A percentile compares a stretch with the other conserved stretches of the same genome.
phyloP scores from a whole-genome alignment of 345 rosid genomes.

The Limnanthes douglasii region DNA sequence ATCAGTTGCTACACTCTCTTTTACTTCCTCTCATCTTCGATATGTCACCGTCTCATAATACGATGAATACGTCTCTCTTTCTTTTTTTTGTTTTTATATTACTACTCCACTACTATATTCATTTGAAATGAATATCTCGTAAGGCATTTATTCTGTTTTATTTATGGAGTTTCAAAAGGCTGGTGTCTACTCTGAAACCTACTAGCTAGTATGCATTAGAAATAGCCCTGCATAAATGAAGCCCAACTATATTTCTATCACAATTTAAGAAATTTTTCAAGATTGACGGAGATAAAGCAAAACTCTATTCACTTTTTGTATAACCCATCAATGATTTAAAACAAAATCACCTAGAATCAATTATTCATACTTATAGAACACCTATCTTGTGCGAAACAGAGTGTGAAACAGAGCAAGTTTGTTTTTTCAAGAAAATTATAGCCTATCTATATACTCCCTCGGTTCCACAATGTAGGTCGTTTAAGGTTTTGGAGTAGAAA shows the following conservation, averaged over 20 bases:
- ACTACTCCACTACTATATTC: too few relatives aligned
- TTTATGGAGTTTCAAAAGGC: conserved; percentile 2
- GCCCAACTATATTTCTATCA: conserved; percentile 9
- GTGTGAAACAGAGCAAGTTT: conserved; percentile 19
- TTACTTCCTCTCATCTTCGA: too few relatives aligned
- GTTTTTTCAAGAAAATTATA: conserved; percentile 2
- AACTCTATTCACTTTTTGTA: conserved; percentile 4
- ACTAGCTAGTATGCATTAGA: too few relatives aligned
- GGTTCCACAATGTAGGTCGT: too few relatives aligned
- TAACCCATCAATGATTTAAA: conserved; percentile 6
- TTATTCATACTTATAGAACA: conserved; percentile 14
- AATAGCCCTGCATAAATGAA: conserved; percentile 5
- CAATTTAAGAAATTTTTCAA: conserved; percentile 6
- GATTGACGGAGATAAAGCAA: conserved; percentile 5
- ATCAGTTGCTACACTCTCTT: too few relatives aligned
- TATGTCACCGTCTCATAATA: too few relatives aligned
- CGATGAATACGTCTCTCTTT: too few relatives aligned
- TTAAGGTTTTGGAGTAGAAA: too few relatives aligned
- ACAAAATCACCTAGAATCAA: conserved; percentile 11
- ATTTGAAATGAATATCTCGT: too few relatives aligned
- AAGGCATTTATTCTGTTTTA: too few relatives aligned
- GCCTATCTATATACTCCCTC: too few relatives aligned
- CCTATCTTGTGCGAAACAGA: conserved; percentile 10
- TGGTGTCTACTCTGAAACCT: conserved; percentile 10
- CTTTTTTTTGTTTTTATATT: too few relatives aligned